These are phyloP conservation scores for Funneliformis caledonium DNA, from an alignment of 371 early-diverging fungal genomes.

Conservation along the genomic window DNA sequence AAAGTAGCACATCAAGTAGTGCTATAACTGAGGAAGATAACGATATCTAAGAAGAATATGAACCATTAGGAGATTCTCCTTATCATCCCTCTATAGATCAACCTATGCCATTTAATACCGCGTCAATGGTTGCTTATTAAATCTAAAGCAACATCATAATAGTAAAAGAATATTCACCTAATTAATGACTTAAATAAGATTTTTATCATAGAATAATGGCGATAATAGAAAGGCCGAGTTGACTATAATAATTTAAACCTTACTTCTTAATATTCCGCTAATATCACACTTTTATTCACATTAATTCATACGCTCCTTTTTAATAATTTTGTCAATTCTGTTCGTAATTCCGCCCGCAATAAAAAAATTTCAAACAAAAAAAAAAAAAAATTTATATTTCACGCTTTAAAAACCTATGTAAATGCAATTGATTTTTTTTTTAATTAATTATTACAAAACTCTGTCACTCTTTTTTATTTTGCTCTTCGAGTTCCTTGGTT, in stretches of 20 bases:
- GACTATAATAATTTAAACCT: neutral
- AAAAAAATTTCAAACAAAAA: neutral
- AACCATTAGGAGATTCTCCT: too few species aligned
- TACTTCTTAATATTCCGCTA: neutral
- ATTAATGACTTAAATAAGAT: too few species aligned
- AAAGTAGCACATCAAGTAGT: neutral
- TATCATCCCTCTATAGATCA: too few species aligned
- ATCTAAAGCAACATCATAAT: too few species aligned
- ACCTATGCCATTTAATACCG: too few species aligned
- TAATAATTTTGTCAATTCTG: neutral
- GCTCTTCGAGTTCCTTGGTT: neutral
- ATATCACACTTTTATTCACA: neutral
- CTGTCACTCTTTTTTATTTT: neutral
- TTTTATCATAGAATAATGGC: neutral
- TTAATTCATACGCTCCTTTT: neutral
- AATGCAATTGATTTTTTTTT: neutral
- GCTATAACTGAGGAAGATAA: conserved; percentile 3
- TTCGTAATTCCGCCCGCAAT: neutral
- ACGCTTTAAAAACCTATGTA: neutral
- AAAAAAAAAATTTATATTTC: neutral
- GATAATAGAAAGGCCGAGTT: neutral
- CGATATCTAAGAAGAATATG: neutral
- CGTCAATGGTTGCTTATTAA: too few species aligned
- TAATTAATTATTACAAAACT: neutral
- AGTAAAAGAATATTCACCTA: too few species aligned